Percentiles rank a stretch among this genome's conserved stretches.
phyloP scores from a whole-genome alignment of 176 grass and related monocot species.

The Chloris gayana region DNA sequence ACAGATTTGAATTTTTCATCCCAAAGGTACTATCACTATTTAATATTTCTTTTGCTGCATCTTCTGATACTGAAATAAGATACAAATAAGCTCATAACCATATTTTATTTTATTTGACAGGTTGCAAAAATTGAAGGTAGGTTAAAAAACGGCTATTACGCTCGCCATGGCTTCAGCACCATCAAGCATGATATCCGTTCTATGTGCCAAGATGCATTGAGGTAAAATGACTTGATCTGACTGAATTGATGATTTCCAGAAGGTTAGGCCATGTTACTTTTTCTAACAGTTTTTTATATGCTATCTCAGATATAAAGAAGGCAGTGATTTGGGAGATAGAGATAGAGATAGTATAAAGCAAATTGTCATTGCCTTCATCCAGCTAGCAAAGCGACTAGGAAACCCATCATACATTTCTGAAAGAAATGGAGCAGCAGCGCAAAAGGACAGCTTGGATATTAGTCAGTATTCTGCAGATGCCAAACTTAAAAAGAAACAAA shows the following conservation, averaged over 20 bases:
- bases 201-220: slow-evolving; percentile 94
- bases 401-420: slow-evolving; percentile 68
- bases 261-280: slow-evolving; percentile 28
- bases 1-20: slow-evolving; percentile 81
- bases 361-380: slow-evolving; percentile 90
- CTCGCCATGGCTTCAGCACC: slow-evolving; percentile 82
- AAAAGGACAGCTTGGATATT: slow-evolving; percentile 62
- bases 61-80: neutral
- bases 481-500: slow-evolving; percentile 90
- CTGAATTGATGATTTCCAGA: slow-evolving; percentile 24
- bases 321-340: slow-evolving; percentile 70
- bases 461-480: slow-evolving; percentile 66
- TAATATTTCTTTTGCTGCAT: slow-evolving; percentile 5
- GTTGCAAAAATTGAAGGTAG: slow-evolving; percentile 93
- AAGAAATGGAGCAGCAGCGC: slow-evolving; percentile 63
- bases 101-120: slow-evolving; percentile 52
- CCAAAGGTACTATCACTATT: slow-evolving; percentile 57
- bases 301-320: slow-evolving; percentile 68
- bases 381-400: slow-evolving; percentile 90
- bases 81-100: neutral
- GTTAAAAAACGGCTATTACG: slow-evolving; percentile 92
- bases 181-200: slow-evolving; percentile 91
- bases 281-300: slow-evolving; percentile 48
- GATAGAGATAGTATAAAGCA: too few relatives aligned
- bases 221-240: slow-evolving; percentile 62